Conservation (phyloP, 441 rosid species). For the Hura crepitans region DNA sequence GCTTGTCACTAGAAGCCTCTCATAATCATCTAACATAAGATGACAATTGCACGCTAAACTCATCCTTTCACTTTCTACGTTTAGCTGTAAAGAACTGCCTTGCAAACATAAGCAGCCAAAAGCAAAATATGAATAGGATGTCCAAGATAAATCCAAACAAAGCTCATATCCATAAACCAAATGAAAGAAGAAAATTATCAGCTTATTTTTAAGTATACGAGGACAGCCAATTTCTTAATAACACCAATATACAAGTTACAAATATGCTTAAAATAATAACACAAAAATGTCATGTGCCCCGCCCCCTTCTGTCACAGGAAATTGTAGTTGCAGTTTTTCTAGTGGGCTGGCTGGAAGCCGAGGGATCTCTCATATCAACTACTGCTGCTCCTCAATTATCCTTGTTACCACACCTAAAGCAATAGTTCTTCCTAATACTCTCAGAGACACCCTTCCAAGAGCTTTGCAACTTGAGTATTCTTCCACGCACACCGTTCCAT, state of each 20-base stretch:
- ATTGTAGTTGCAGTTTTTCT: not conserved
- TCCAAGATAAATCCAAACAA: not conserved
- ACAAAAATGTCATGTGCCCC: not conserved
- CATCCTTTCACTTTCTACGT: not conserved
- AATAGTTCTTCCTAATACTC: constrained; percentile 73
- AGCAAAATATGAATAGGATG: not conserved
- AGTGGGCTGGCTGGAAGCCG: no score
- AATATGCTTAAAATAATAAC: not conserved
- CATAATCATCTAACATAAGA: no score
- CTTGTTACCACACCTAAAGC: constrained; percentile 77
- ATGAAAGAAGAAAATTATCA: no score
- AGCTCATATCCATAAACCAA: not conserved
- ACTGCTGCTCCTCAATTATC: constrained; percentile 46
- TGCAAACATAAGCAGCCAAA: not conserved
- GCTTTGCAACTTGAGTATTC: constrained; percentile 69
- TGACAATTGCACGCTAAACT: not conserved
- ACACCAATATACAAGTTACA: not conserved
- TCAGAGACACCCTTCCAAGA: constrained; percentile 81
- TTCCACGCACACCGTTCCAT: constrained; percentile 63
- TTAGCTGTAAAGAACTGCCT: no score
- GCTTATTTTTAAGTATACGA: not conserved
- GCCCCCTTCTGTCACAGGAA: not conserved
- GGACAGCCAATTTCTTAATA: not conserved
- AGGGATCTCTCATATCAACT: no score
- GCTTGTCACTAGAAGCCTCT: no score